Evolutionary conservation across 2,329 filamentous ascomycete species (phyloP), one percentile per base, ranked within the genome.

Genomic region (Colletotrichum sp.): DNA sequence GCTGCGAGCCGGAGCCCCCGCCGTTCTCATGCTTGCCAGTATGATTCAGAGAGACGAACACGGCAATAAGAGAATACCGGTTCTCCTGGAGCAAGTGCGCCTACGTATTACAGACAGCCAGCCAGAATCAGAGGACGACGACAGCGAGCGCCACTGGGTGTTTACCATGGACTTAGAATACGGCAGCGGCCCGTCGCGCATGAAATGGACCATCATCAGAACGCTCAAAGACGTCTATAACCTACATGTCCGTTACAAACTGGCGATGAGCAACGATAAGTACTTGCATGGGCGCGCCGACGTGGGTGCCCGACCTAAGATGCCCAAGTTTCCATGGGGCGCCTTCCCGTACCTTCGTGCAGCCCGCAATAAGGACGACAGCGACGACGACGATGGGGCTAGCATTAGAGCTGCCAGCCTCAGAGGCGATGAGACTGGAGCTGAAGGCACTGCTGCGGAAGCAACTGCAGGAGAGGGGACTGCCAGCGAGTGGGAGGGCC

Each of bases 41-140:
- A 98, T 99, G 95, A 97, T 99, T 80, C 97, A 99, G 85, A 92
- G 97, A 73, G 97, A 99, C 80, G 97, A 99, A 84, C 95, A 98
- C 80, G 96, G 96, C 65, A 97, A 98, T 85, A 97, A 95, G 85
- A 93, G 96, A 75, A 98, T 99, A 73, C 97, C 97, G 0, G 96
- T 99, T 69, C 91, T 99, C 5, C 90, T 99, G 8, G 97, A 99
- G 84, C 97, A 99, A 86, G 90, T 99, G 75, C 98, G 98, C 83
- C 90, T 99, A 75, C 92, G 91, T 73, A 94, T 99, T 75, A 94
- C 93, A 10, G 95, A 98, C 81, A 98, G 95, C 80, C 88, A 89
- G 13, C 92, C 92, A 13, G 91, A 93, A 76, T 92, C 94, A 60
- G 55, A 64, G 59, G 92, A 91, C 72, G 89, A 90, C 69, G 89